A percentile compares a stretch with the other conserved stretches of the same genome.
Conservation (phyloP, 2,329 filamentous ascomycete genomes). For the Colletotrichum sp. region DNA sequence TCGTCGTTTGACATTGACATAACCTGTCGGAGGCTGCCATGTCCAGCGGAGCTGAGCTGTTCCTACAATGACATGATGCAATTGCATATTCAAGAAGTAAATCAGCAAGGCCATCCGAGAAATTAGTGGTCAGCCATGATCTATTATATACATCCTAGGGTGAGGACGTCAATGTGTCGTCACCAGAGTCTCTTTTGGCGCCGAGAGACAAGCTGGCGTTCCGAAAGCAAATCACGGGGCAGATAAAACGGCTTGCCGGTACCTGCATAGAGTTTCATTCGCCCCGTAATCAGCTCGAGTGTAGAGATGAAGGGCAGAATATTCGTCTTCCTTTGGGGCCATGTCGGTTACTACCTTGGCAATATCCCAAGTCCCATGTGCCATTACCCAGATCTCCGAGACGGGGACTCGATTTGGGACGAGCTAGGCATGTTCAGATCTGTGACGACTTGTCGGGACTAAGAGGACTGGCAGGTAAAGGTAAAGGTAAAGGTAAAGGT, state of each 20-base stretch:
- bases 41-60: background rate
- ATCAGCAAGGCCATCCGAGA: background rate
- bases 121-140: background rate
- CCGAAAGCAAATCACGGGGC: background rate
- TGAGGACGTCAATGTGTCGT: background rate
- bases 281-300: background rate
- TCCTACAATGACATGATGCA: background rate
- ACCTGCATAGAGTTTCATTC: slow-evolving; percentile 1
- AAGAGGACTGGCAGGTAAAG: background rate
- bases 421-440: background rate
- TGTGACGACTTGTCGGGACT: background rate
- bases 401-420: background rate
- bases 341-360: background rate
- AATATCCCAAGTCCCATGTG: background rate
- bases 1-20: background rate
- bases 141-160: background rate
- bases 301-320: background rate
- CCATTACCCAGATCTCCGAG: background rate
- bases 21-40: background rate
- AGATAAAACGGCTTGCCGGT: background rate
- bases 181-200: background rate
- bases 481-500: no score
- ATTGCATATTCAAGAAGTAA: background rate
- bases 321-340: background rate
- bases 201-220: background rate